Base-by-base conservation (phyloP, 441 rosid species). In the Capsella rubella region DNA sequence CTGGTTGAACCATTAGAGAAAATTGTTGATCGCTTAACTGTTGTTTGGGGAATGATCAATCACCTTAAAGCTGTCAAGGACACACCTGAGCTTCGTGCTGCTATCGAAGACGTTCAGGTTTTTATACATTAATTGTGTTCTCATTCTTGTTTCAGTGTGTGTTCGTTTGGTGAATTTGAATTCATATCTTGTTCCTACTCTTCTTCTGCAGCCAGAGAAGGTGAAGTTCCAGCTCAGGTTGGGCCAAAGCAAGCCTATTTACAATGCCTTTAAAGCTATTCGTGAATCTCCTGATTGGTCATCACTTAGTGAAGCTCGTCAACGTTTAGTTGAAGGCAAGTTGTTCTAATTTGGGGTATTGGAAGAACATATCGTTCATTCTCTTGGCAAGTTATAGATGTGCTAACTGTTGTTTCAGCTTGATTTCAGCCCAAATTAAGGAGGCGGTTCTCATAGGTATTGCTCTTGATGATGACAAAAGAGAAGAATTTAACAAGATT, bases 21-120 rank as follows among this genome's bases (percentile, higher is more conserved):
- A 81, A 78, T 89, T 35, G 57, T 82, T 14, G 98, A 91, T 81
- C 81, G 72, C 11, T 74, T 90, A 78, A 12, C 69, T 70, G 90
- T 91, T 37, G 86, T 87, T 66, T 93, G 96, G 98, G 93, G 91
- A 64, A 78, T 87, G 72, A 75, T 91, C 61, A 85, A 82, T 81
- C 98, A 93, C 79, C 91, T 91, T 45, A 91, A 91, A 77, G 65
- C 87, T 66, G 95, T 93, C 13, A 91, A 87, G 84, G 97, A 93
- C 69, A 80, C 91, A 1, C 56, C 87, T n/a, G 97, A 93, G 79
- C 90, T 91, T 54, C 92, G 98, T 78, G 76, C 96, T 71, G 96
- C 98, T 14, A 87, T 93, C 46, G 96, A 89, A 81, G 94, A 93
- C 72, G 97, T 93, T 72, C 98, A 93, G 87, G 97, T 90, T 45